These are phyloP conservation scores for Babesia caballi DNA, from an alignment of 169 alveolate genomes.

Conservation along the genomic window DNA sequence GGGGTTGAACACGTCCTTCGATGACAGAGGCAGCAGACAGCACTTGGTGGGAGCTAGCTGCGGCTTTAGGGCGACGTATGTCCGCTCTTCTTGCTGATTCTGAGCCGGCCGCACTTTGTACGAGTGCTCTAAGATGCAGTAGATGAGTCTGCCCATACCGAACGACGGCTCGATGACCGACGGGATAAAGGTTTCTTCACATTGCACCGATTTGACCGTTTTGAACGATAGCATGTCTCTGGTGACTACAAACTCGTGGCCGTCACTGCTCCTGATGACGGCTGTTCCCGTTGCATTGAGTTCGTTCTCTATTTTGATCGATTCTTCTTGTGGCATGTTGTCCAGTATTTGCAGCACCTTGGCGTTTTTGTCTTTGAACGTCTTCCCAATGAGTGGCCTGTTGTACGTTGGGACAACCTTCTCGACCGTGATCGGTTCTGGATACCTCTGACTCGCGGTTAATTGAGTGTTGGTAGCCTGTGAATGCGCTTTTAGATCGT, in stretches of 20 bases:
- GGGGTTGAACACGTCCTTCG: slow-evolving; percentile 79
- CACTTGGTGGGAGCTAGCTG: slow-evolving; percentile 94
- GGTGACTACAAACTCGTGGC: slow-evolving; percentile 20
- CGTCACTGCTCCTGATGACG: slow-evolving; percentile 14
- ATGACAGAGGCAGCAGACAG: slow-evolving; percentile 90
- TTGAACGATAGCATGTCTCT: slow-evolving; percentile 84
- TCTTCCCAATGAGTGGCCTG: slow-evolving; percentile 85
- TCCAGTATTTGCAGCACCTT: slow-evolving; percentile 60
- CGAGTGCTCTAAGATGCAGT: slow-evolving; percentile 93
- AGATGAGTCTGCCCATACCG: slow-evolving; percentile 95
- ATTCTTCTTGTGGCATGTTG: slow-evolving; percentile 54
- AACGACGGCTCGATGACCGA: slow-evolving; percentile 97
- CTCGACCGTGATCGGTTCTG: slow-evolving; percentile 85
- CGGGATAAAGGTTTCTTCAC: slow-evolving; percentile 92
- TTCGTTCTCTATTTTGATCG: slow-evolving; percentile 63
- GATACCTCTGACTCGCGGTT: slow-evolving; percentile 87
- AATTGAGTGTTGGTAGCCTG: slow-evolving; percentile 85
- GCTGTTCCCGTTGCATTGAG: slow-evolving; percentile 52
- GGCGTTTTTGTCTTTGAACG: slow-evolving; percentile 82
- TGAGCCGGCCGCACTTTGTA: slow-evolving; percentile 85
- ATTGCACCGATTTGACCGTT: slow-evolving; percentile 80
- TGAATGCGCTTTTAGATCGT: slow-evolving; percentile 90
- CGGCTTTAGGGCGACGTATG: slow-evolving; percentile 92
- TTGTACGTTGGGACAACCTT: slow-evolving; percentile 78
- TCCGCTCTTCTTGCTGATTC: slow-evolving; percentile 80